Evolutionary conservation across 2,329 filamentous ascomycete genomes (phyloP), one percentile per base, ranked within the genome.

Genomic region (Coleophoma crateriformis): DNA sequence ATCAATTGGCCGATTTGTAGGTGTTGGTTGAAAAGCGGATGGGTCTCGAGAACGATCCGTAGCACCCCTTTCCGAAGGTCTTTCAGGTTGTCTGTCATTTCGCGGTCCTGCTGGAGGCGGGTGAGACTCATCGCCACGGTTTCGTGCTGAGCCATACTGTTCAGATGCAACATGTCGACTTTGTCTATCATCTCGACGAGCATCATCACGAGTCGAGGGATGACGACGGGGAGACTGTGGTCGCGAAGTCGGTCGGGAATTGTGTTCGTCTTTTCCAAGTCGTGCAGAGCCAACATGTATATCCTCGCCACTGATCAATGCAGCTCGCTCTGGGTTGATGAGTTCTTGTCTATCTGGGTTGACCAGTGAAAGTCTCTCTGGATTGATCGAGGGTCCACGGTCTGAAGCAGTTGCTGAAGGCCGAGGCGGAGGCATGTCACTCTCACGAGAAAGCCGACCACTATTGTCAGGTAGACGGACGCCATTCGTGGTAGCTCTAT

Each of bases 201-300:
- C 33, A 7, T 66, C 62, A 13, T 78, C 71, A 14, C 64, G 67
- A 52, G 64, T 64, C 19, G 66, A 59, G 19, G 71, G 70, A 47
- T 61, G 54, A 53, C 72, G 67, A 56, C 77, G 71, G 4, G 81
- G 78, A 7, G 81, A 84, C 47, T 74, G 72, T 3, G 67, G 66
- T 19, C 70, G 65, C 4, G 68, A 56, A n/a, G 61, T 47, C 10
- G 35, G 41, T 41, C 56, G 55, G 12, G 65, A 61, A 47, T 58
- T 54, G 1, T 45, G 33, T 14, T 66, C 64, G 20, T 67, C 63
- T 52, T 62, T 59, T n/a, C 45, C 52, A 15, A 59, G 56, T 40
- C 63, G 57, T 43, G 61, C 62, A 19, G 63, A 63, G 15, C 60
- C 57, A n/a, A 58, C 57, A 14, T 58, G 7, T n/a, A 11, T 7